phyloP scores from a whole-genome alignment of 805 yeast genomes.

The Pichia cephalocereana region DNA sequence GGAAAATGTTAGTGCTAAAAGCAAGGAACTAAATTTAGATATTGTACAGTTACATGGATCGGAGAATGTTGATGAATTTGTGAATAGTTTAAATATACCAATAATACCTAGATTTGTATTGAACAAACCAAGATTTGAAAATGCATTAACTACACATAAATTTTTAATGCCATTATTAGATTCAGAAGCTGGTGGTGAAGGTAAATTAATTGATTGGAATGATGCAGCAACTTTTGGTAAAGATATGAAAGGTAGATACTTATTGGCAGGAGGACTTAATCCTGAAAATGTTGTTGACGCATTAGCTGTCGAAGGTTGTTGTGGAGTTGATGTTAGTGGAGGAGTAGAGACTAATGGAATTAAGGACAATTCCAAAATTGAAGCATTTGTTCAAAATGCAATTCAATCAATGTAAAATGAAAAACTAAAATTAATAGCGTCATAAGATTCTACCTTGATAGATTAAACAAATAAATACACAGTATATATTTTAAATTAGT shows the following conservation, averaged over 20 bases:
- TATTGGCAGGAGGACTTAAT: slow-evolving; percentile 86
- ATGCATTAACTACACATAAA: slow-evolving; percentile 21
- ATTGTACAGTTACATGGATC: slow-evolving; percentile 85
- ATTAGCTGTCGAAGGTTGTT: slow-evolving; percentile 40
- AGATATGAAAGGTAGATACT: slow-evolving; percentile 29
- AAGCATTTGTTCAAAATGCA: slow-evolving; percentile 47
- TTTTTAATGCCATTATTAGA: slow-evolving; percentile 64
- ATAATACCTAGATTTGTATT: slow-evolving; percentile 71
- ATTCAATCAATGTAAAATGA: slow-evolving; percentile 10
- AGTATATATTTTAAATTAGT: neutral
- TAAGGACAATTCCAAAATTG: slow-evolving; percentile 62
- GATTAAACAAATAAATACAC: neutral
- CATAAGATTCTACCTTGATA: neutral
- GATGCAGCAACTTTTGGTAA: slow-evolving; percentile 32
- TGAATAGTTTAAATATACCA: slow-evolving; percentile 35
- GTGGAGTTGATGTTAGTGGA: slow-evolving; percentile 91
- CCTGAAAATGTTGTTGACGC: slow-evolving; percentile 65
- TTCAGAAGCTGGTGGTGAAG: slow-evolving; percentile 90
- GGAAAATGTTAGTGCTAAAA: slow-evolving; percentile 44
- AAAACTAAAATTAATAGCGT: neutral
- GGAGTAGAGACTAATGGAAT: slow-evolving; percentile 80
- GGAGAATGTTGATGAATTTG: slow-evolving; percentile 43
- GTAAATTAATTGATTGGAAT: slow-evolving; percentile 70
- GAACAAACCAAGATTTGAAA: slow-evolving; percentile 30
- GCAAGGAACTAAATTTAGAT: slow-evolving; percentile 47